These are phyloP conservation scores for Rhynchosporium agropyri DNA, from an alignment of 2,329 filamentous ascomycete genomes.

Conservation along the genomic window DNA sequence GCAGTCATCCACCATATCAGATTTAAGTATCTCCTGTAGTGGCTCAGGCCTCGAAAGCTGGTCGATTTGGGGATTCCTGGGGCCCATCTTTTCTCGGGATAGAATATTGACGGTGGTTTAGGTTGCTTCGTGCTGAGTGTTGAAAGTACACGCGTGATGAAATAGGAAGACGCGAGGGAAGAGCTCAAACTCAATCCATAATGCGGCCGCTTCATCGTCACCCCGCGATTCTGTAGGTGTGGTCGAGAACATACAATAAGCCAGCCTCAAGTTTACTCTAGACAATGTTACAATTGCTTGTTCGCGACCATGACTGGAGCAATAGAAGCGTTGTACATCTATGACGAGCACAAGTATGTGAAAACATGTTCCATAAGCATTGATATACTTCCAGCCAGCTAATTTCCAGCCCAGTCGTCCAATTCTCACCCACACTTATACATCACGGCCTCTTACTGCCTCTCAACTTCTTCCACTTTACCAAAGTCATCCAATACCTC, in stretches of 20 bases:
- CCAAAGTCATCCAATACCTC: slow-evolving; percentile 76
- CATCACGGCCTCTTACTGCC: slow-evolving; percentile 76
- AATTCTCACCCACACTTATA: slow-evolving; percentile 87
- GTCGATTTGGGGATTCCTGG: slow-evolving; percentile 24
- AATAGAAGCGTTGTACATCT: slow-evolving; percentile 95
- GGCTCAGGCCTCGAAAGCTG: slow-evolving; percentile 36
- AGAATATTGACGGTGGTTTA: neutral
- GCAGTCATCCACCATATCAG: slow-evolving; percentile 46
- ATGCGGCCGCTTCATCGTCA: slow-evolving; percentile 28
- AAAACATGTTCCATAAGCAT: slow-evolving; percentile 21
- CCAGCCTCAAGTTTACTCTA: slow-evolving; percentile 15
- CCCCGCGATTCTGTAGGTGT: neutral
- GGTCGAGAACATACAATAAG: neutral
- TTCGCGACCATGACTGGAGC: slow-evolving; percentile 71
- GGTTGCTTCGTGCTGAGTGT: neutral
- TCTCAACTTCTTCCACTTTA: slow-evolving; percentile 81
- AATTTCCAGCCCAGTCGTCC: slow-evolving; percentile 60
- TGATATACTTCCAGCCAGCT: slow-evolving; percentile 59
- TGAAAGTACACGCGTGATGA: neutral
- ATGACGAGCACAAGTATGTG: slow-evolving; percentile 87
- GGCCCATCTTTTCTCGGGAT: slow-evolving; percentile 6
- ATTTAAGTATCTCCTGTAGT: slow-evolving; percentile 35
- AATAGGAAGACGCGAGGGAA: neutral
- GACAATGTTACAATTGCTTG: slow-evolving; percentile 29
- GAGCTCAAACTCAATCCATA: neutral